phyloP scores from a whole-genome alignment of 2,329 filamentous ascomycete genomes.

The Aureobasidium sp. region DNA sequence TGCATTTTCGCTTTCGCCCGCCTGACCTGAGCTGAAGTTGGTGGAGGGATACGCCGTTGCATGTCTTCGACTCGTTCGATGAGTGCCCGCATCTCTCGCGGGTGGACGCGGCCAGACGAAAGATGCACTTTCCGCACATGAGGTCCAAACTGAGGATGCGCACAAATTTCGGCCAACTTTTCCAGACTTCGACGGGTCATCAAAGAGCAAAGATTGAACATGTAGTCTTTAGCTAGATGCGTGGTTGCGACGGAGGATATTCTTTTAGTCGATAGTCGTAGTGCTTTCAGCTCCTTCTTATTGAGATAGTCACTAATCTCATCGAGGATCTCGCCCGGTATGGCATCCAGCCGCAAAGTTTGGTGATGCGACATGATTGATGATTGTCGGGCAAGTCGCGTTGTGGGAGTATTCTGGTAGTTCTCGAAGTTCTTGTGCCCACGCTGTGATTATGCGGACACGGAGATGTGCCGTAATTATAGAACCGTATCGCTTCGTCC shows the following conservation, averaged over 20 bases:
- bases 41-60: not conserved
- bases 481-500: not conserved
- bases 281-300: not conserved
- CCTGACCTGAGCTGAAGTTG: not conserved
- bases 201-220: slow-evolving; percentile 4
- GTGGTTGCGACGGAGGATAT: not conserved
- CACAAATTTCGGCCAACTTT: not conserved
- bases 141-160: not conserved
- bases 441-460: not conserved
- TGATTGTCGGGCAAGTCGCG: not conserved
- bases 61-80: slow-evolving; percentile 2
- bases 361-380: not conserved
- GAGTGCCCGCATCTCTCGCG: not conserved
- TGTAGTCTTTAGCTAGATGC: not conserved
- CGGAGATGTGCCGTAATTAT: not conserved
- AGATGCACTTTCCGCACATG: not conserved
- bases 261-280: not conserved
- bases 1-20: slow-evolving; percentile 1
- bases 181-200: slow-evolving; percentile 5
- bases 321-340: not conserved
- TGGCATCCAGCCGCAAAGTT: not conserved
- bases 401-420: not conserved
- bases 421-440: not conserved
- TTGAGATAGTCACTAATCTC: not conserved
- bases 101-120: not conserved